Conservation (phyloP, 441 rosid species). For the Sinapis alba region DNA sequence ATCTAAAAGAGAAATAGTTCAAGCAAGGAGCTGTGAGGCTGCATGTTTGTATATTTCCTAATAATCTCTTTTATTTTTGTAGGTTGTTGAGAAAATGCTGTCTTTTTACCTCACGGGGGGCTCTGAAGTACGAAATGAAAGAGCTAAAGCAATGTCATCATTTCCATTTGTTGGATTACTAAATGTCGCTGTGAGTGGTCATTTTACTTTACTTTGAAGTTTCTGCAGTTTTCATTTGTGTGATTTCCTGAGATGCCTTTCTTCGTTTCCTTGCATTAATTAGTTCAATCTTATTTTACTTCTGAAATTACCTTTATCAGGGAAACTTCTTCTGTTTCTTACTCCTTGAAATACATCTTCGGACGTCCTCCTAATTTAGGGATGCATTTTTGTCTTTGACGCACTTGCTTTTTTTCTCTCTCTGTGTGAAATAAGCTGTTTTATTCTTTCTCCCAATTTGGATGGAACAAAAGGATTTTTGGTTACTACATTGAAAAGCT, state of each 20-base stretch:
- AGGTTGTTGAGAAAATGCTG: constrained; percentile 81
- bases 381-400: constrained; percentile 19
- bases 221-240: constrained; percentile 11
- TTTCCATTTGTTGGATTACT: constrained; percentile 78
- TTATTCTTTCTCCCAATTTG: not conserved
- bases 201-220: constrained; percentile 4
- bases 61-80: constrained; percentile 34
- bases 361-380: not conserved
- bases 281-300: not conserved
- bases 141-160: constrained; percentile 50
- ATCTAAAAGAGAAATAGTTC: constrained; percentile 3
- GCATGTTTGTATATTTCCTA: constrained; percentile 18
- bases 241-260: constrained; percentile 11
- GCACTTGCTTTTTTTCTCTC: not conserved
- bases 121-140: constrained; percentile 39
- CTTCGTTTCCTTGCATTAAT: constrained; percentile 13
- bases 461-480: not conserved
- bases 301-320: not conserved
- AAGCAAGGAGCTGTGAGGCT: constrained; percentile 7
- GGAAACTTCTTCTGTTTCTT: not conserved
- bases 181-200: constrained; percentile 86
- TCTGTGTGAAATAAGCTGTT: not conserved
- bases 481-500: not conserved
- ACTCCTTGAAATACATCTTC: not conserved
- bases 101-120: constrained; percentile 50